Base-by-base conservation (phyloP, 495 filamentous ascomycete species). In the Xylaria bambusicola region DNA sequence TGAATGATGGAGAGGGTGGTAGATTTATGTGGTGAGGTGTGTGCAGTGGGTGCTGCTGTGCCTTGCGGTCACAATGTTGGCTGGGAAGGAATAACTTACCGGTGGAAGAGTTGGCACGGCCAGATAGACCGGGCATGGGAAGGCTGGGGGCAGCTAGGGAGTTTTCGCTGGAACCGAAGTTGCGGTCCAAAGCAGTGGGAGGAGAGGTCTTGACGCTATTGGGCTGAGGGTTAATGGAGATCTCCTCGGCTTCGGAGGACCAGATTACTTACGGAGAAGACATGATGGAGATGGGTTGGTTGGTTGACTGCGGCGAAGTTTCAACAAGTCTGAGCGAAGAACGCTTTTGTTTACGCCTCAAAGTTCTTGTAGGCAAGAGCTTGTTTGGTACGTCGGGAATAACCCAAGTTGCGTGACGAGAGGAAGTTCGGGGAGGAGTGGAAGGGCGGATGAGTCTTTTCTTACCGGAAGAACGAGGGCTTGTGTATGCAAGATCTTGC, bases 101-200 rank as follows among this genome's bases (percentile, higher is more conserved):
- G 52, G 68, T 53, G 40, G 67, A 66, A 17, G 67, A 68, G 52
- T 73, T 73, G 31, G 71, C 68, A 26, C 52, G 61, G n/a, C 71
- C 71, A 7, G 71, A 73, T 12, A 73, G 54, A 44, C 67, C 69
- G 42, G 71, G 71, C 69, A 73, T 70, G 2, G 71, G 68, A 3
- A 73, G 66, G 38, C 59, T 33, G 18, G 62, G 61, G 6, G 44
- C 56, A 27, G 45, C 2, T 8, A 44, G 56, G 6, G 29, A 26
- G 26, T 9, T 6, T 3, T 59, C 44, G 20, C 38, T 20, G 36
- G 63, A 24, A 10, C 56, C 63, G 23, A 61, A 58, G 50, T 33
- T 2, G 59, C 60, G 45, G 62, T 67, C 45, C 38, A 54, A 36
- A 12, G 42, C 38, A n/a, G 45, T 53, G 4, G 65, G 57, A 20